Evolutionary conservation across 169 alveolate species (phyloP), one percentile per base, ranked within the genome.

Genomic region (Eimeria nieschulzi): DNA sequence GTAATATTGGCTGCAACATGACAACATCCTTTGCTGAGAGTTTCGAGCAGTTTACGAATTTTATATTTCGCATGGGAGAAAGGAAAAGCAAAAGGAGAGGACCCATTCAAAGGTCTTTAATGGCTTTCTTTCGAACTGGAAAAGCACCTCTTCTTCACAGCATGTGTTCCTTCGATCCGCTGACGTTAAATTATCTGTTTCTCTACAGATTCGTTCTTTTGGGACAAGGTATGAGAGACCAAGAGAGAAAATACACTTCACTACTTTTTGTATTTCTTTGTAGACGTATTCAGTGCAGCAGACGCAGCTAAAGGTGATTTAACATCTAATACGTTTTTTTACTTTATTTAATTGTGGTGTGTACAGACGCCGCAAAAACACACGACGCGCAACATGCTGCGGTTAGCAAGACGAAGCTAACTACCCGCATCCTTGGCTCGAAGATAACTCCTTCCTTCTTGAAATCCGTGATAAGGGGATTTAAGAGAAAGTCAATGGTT

Each of bases 121-220:
- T 83, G 91, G 83, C 75, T 5, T 84, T 84, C 21, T 10, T 66
- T 59, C 82, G 91, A 13, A 70, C 82, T 13, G 83, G 83, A 0
- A 75, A 70, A 12, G 59, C 15, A 6, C 55, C 55, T 13, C n/a
- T 53, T 68, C 55, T 9, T 25, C 73, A 39, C 46, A 63, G 66
- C 59, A 59, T 71, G 91, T 83, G 91, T 25, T 23, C 51, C 63
- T 83, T 64, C 53, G 91, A 83, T 53, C 91, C 91, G 7, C 80
- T 83, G 39, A 55, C 91, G 7, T 5, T 33, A 9, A 83, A 83
- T 23, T 19, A 59, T 19, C 78, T 83, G 19, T 83, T 83, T 66
- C 79, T 83, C n/a, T 53, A 66, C 73, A 56, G 83, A n/a, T 66
- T 68, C 61, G 91, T 76, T 2, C 73, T 84, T 56, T 21, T 76